Conservation (phyloP, 805 yeast species). For the Ogataea pilisensis region DNA sequence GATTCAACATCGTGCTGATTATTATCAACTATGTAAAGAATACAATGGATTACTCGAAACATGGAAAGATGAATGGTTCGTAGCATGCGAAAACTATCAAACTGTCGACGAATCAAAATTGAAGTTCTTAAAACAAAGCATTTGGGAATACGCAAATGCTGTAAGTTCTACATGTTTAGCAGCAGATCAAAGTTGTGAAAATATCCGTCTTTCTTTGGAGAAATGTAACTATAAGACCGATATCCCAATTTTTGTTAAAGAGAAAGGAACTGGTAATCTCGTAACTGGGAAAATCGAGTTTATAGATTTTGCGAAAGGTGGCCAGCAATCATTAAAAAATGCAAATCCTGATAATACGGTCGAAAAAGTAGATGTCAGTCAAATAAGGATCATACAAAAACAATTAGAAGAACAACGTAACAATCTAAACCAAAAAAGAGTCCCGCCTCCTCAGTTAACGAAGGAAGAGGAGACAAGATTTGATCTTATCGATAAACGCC, state of each 20-base stretch:
- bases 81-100: slow-evolving; percentile 59
- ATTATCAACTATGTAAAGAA: slow-evolving; percentile 49
- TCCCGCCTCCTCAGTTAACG: slow-evolving; percentile 28
- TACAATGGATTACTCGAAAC: slow-evolving; percentile 54
- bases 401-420: slow-evolving; percentile 7
- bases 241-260: slow-evolving; percentile 46
- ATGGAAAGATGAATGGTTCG: slow-evolving; percentile 72
- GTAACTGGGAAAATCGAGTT: slow-evolving; percentile 58
- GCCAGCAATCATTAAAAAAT: slow-evolving; percentile 9
- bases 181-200: slow-evolving; percentile 74
- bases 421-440: slow-evolving; percentile 13
- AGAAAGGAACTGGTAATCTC: slow-evolving; percentile 61
- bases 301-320: slow-evolving; percentile 52
- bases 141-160: slow-evolving; percentile 76
- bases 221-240: slow-evolving; percentile 62
- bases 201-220: slow-evolving; percentile 62
- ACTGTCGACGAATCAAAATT: slow-evolving; percentile 68
- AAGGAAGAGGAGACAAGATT: slow-evolving; percentile 24
- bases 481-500: slow-evolving; percentile 25
- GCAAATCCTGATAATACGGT: not conserved
- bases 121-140: slow-evolving; percentile 60
- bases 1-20: slow-evolving; percentile 45
- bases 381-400: slow-evolving; percentile 15
- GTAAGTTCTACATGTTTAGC: slow-evolving; percentile 73
- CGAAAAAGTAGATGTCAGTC: slow-evolving; percentile 11